These are phyloP conservation scores for Chlamydomonas sphaeroides DNA, from an alignment of 139 green algal genomes.

Conservation along the genomic window DNA sequence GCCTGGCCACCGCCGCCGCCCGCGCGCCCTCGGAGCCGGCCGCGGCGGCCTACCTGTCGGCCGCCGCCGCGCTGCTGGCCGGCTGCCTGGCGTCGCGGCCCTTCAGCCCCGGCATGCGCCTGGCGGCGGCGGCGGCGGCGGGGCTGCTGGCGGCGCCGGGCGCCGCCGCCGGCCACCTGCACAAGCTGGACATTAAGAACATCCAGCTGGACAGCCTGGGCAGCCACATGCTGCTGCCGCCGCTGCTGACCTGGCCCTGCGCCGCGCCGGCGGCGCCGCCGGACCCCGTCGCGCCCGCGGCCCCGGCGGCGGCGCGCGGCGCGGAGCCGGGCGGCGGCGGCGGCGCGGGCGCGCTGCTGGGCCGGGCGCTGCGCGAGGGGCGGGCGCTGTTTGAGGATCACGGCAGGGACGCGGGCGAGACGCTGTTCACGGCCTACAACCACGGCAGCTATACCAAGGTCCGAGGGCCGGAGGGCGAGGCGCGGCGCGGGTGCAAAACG, in stretches of 20 bases:
- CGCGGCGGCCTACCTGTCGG: slow-evolving; percentile 34
- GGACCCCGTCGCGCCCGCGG: too few relatives aligned
- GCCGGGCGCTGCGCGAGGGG: slow-evolving; percentile 51
- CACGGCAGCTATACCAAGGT: slow-evolving; percentile 84
- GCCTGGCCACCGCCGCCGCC: slow-evolving; percentile 53
- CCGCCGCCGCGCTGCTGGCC: slow-evolving; percentile 33
- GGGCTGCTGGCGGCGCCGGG: slow-evolving; percentile 64
- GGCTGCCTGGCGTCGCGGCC: slow-evolving; percentile 55
- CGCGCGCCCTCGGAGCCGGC: background rate
- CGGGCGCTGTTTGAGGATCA: slow-evolving; percentile 77
- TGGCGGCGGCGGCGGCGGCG: slow-evolving; percentile 64
- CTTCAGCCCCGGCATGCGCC: slow-evolving; percentile 62
- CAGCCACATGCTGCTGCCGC: slow-evolving; percentile 72
- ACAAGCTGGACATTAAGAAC: slow-evolving; percentile 75
- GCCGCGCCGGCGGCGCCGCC: background rate
- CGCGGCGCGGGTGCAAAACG: too few relatives aligned
- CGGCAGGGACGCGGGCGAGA: slow-evolving; percentile 74
- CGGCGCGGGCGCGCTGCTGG: background rate
- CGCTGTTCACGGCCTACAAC: slow-evolving; percentile 72
- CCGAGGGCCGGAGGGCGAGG: too few relatives aligned
- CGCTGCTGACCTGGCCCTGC: slow-evolving; percentile 44
- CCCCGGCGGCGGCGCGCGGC: too few relatives aligned
- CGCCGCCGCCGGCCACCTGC: slow-evolving; percentile 48
- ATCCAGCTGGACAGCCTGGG: slow-evolving; percentile 79
- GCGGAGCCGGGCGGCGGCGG: too few relatives aligned